These are phyloP conservation scores for Sanguinoderma infundibulare DNA, from an alignment of 1,284 basidiomycete genomes.

Conservation along the genomic window DNA sequence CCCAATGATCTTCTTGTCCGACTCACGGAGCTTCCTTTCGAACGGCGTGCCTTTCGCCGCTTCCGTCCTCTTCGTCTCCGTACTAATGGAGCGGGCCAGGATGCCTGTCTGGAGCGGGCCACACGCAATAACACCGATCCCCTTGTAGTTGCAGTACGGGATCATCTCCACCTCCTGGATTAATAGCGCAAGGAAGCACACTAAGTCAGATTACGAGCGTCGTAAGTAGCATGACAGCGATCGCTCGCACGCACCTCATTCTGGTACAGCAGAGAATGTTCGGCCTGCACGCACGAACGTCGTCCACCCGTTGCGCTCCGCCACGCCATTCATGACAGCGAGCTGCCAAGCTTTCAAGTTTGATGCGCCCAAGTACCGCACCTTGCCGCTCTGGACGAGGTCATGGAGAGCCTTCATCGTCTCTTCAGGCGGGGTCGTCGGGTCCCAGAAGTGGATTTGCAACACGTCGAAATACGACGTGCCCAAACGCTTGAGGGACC, in stretches of 20 bases:
- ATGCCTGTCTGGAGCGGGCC: constrained; percentile 42
- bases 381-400: constrained; percentile 37
- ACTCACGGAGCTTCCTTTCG: constrained; percentile 33
- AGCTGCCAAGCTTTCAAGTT: constrained; percentile 40
- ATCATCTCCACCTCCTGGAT: constrained; percentile 51
- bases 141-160: constrained; percentile 49
- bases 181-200: no score
- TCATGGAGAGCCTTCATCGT: constrained; percentile 41
- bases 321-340: constrained; percentile 44
- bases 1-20: constrained; percentile 41
- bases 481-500: constrained; percentile 44
- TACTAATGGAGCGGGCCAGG: constrained; percentile 43
- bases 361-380: constrained; percentile 41
- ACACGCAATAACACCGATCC: constrained; percentile 51
- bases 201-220: neutral
- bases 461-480: constrained; percentile 52
- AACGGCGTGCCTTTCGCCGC: constrained; percentile 32
- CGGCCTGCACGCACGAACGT: constrained; percentile 46
- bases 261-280: constrained; percentile 45
- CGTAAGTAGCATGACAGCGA: neutral
- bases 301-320: constrained; percentile 41
- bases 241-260: constrained; percentile 9
- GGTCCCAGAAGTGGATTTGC: constrained; percentile 55
- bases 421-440: constrained; percentile 54
- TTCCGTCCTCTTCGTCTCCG: constrained; percentile 31